A percentile compares a stretch with the other conserved stretches of the same genome.
These are phyloP conservation scores for Pyrenula aspistea DNA, from an alignment of 495 filamentous ascomycete species.

Conservation along the genomic window DNA sequence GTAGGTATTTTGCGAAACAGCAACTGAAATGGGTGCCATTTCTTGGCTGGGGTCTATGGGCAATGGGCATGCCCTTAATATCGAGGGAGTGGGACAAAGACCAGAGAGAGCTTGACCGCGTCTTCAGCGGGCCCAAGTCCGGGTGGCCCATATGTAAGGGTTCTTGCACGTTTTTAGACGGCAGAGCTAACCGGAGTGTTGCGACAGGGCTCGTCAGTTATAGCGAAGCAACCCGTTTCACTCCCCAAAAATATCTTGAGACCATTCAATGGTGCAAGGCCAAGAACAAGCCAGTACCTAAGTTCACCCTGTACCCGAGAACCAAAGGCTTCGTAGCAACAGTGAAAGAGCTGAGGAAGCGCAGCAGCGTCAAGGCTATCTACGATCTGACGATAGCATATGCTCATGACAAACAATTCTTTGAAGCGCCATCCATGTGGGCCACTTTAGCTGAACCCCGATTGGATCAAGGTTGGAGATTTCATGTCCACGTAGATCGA, in stretches of 20 bases:
- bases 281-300: slow-evolving; percentile 31
- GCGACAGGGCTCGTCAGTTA: slow-evolving; percentile 42
- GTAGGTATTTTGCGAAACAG: slow-evolving; percentile 67
- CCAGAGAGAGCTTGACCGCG: slow-evolving; percentile 35
- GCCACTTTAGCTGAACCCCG: slow-evolving; percentile 27
- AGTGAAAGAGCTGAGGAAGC: slow-evolving; percentile 36
- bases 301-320: slow-evolving; percentile 41
- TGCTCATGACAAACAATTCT: slow-evolving; percentile 29
- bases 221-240: slow-evolving; percentile 46
- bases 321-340: slow-evolving; percentile 44
- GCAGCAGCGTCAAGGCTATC: slow-evolving; percentile 40
- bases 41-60: slow-evolving; percentile 68
- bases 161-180: not conserved
- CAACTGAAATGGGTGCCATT: slow-evolving; percentile 71
- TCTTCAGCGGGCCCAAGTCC: slow-evolving; percentile 35
- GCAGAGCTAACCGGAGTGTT: not conserved
- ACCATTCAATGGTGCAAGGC: slow-evolving; percentile 34
- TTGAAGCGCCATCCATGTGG: slow-evolving; percentile 37
- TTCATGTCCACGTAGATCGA: slow-evolving; percentile 38
- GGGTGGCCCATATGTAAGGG: slow-evolving; percentile 43
- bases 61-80: slow-evolving; percentile 48
- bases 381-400: slow-evolving; percentile 49
- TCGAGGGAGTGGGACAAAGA: slow-evolving; percentile 42
- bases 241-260: slow-evolving; percentile 33
- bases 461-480: slow-evolving; percentile 25